Percentiles rank a stretch among this genome's conserved stretches.
Conservation (phyloP, 2,329 filamentous ascomycete genomes). For the Exophiala calicioides region DNA sequence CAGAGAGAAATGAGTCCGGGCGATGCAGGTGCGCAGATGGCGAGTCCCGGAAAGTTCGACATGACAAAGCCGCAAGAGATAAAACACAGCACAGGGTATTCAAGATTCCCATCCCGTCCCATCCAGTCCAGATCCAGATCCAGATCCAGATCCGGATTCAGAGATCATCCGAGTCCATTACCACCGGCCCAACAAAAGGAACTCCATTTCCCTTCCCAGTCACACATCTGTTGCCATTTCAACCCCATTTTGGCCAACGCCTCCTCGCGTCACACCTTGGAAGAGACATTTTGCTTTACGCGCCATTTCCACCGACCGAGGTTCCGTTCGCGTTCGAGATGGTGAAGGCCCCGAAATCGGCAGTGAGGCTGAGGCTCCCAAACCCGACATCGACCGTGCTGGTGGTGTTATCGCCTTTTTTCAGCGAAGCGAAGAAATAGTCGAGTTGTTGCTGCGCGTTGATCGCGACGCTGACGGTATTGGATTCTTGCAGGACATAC, state of each 20-base stretch:
- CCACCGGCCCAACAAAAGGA: too few relatives aligned
- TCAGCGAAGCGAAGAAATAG: slow-evolving; percentile 35
- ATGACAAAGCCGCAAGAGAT: too few relatives aligned
- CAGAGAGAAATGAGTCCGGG: too few relatives aligned
- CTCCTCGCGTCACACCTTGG: too few relatives aligned
- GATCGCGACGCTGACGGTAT: slow-evolving; percentile 33
- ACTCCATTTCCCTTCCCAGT: too few relatives aligned
- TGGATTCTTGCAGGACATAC: slow-evolving; percentile 35
- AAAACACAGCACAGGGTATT: too few relatives aligned
- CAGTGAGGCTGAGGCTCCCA: slow-evolving; percentile 34
- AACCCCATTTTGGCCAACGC: too few relatives aligned
- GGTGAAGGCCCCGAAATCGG: slow-evolving; percentile 40
- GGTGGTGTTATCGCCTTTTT: slow-evolving; percentile 30
- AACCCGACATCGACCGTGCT: slow-evolving; percentile 32
- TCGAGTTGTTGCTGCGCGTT: slow-evolving; percentile 28
- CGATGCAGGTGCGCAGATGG: too few relatives aligned
- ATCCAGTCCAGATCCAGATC: background rate
- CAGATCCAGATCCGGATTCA: background rate
- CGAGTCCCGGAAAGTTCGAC: too few relatives aligned
- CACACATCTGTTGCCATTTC: too few relatives aligned
- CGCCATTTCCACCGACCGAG: slow-evolving; percentile 31
- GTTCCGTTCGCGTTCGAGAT: slow-evolving; percentile 38
- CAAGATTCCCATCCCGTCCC: too few relatives aligned
- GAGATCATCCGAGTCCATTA: background rate
- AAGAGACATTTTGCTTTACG: background rate